These are phyloP conservation scores for Blastobotrys peoriensis DNA, from an alignment of 805 yeast genomes.

Conservation along the genomic window DNA sequence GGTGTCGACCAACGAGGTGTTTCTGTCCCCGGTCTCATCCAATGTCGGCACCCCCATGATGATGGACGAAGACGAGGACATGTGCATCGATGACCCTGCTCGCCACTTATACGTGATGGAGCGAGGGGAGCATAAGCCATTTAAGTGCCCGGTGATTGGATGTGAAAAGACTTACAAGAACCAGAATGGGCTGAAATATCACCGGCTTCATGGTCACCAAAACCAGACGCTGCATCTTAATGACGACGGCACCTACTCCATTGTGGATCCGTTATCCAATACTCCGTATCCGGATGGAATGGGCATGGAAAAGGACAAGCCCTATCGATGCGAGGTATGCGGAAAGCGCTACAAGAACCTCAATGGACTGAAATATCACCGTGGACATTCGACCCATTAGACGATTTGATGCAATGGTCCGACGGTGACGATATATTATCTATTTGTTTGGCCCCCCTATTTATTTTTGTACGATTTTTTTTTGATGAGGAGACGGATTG, in stretches of 20 bases:
- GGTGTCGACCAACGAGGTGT: conserved; percentile 89
- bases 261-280: conserved; percentile 76
- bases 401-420: no score
- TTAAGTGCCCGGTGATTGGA: conserved; percentile 95
- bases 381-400: conserved; percentile 96
- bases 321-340: conserved; percentile 96
- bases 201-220: conserved; percentile 93
- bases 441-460: background rate
- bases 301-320: conserved; percentile 95
- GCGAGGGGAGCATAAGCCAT: conserved; percentile 88
- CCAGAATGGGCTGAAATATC: conserved; percentile 95
- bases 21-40: conserved; percentile 40
- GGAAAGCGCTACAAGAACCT: conserved; percentile 95
- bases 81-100: conserved; percentile 95
- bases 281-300: conserved; percentile 90
- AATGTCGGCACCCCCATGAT: conserved; percentile 30
- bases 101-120: conserved; percentile 89
- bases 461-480: background rate
- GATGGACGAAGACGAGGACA: conserved; percentile 50
- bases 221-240: conserved; percentile 87
- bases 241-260: conserved; percentile 87
- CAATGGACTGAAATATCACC: conserved; percentile 93
- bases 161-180: conserved; percentile 97
- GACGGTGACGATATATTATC: no score
- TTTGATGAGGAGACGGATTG: background rate